These are phyloP conservation scores for Nyctanthes arbortristis DNA, from an alignment of 257 asterid genomes.

Conservation along the genomic window DNA sequence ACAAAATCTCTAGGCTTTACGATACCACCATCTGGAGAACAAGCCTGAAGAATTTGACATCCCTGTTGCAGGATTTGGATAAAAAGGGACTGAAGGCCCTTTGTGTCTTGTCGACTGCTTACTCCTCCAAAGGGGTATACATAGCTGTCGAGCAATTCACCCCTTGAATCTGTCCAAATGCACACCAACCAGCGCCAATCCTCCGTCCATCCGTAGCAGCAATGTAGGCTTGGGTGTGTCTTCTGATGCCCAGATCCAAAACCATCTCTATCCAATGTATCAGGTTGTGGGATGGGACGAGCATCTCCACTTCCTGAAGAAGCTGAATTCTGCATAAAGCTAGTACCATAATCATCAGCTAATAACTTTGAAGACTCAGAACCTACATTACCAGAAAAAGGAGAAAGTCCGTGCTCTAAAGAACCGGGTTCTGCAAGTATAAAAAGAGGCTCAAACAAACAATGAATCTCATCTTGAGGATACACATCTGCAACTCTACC, in stretches of 20 bases:
- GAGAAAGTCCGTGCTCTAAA: conserved; percentile 79
- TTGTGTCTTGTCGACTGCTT: conserved; percentile 97
- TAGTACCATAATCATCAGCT: conserved; percentile 76
- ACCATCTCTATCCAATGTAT: conserved; percentile 67
- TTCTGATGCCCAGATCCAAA: conserved; percentile 70
- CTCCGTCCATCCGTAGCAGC: conserved; percentile 99
- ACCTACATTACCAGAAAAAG: conserved; percentile 54
- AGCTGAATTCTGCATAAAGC: conserved; percentile 65
- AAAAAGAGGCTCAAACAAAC: conserved; percentile 93
- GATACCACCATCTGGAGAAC: conserved; percentile 66
- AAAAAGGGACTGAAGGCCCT: conserved; percentile 95
- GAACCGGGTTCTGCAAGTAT: conserved; percentile 96
- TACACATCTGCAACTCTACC: conserved; percentile 66
- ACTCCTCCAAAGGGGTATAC: conserved; percentile 96
- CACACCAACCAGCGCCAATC: conserved; percentile 99
- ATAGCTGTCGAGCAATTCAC: conserved; percentile 90
- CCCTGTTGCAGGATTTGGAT: conserved; percentile 97
- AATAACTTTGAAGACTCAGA: conserved; percentile 65
- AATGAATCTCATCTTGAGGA: conserved; percentile 70
- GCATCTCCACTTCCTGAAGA: conserved; percentile 74
- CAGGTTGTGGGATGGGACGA: conserved; percentile 65
- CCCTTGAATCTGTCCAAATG: conserved; percentile 98
- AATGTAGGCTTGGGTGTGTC: conserved; percentile 84
- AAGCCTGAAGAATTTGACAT: conserved; percentile 93
- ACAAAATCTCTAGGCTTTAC: conserved; percentile 92